A percentile compares a stretch with the other conserved stretches of the same genome.
Evolutionary conservation across 495 filamentous ascomycete species (phyloP).

Genomic region (Lasiosphaeris hirsuta): DNA sequence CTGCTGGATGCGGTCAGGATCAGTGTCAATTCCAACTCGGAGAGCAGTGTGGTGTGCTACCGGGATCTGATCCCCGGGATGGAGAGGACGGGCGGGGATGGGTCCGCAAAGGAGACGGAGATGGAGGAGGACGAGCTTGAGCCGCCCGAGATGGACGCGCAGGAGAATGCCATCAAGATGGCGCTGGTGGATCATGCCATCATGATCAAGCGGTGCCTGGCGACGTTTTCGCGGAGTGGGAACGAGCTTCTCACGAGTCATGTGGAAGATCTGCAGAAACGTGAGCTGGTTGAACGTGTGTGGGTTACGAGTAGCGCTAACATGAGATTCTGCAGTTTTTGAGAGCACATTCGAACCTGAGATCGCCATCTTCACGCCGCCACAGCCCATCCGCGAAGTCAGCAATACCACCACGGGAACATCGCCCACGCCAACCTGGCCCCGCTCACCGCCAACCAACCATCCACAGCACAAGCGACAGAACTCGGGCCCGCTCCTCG

Average conservation of each 20-base stretch:
- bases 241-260: constrained; percentile 40
- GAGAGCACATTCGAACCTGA: constrained; percentile 62
- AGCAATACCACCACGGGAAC: constrained; percentile 6
- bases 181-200: constrained; percentile 87
- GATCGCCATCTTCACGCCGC: constrained; percentile 52
- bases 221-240: constrained; percentile 62
- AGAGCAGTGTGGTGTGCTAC: constrained; percentile 71
- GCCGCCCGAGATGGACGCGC: constrained; percentile 53
- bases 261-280: constrained; percentile 45
- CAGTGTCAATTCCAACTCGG: constrained; percentile 64
- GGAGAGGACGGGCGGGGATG: constrained; percentile 35
- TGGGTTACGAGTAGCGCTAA: constrained; percentile 9
- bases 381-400: constrained; percentile 30
- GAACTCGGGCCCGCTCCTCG: constrained; percentile 25
- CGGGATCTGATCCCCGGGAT: constrained; percentile 61
- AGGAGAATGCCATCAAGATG: constrained; percentile 80
- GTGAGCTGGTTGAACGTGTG: constrained; percentile 41
- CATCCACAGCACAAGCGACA: constrained; percentile 12
- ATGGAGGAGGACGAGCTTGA: constrained; percentile 48
- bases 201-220: constrained; percentile 77
- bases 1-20: constrained; percentile 71
- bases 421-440: constrained; percentile 44
- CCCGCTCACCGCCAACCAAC: constrained; percentile 32
- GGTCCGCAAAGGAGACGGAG: constrained; percentile 44
- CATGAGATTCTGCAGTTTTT: constrained; percentile 42